Evolutionary conservation across 306 rosid genomes (phyloP).

Genomic region (Urtica urens): DNA sequence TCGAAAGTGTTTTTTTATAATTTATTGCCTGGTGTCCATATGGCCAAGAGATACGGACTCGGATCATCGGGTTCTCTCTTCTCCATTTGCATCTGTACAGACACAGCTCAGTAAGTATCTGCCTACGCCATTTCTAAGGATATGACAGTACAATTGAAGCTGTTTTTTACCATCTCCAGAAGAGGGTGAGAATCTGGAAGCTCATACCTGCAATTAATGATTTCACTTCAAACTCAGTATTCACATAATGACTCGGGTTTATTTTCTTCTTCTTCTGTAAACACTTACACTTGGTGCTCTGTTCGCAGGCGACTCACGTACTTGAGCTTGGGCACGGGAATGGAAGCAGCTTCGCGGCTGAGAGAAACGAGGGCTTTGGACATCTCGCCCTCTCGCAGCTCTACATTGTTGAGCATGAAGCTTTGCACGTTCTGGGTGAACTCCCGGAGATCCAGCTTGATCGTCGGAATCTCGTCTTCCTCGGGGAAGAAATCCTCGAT

Average conservation of each 20-base stretch:
- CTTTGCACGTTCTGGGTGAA: constrained; percentile 73
- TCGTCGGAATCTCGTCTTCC: constrained; percentile 69
- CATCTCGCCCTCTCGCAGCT: constrained; percentile 79
- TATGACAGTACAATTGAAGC: constrained; percentile 23
- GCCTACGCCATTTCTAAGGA: constrained; percentile 3
- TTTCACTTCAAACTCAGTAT: background rate
- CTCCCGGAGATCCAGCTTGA: constrained; percentile 64
- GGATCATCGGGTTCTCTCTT: constrained; percentile 92
- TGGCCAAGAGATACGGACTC: constrained; percentile 80
- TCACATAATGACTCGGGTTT: background rate
- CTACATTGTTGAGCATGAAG: constrained; percentile 79
- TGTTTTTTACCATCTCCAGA: constrained; percentile 69
- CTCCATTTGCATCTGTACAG: constrained; percentile 50
- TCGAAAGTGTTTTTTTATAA: too few species aligned
- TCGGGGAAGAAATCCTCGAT: constrained; percentile 51
- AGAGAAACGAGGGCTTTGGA: constrained; percentile 83
- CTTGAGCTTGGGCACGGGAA: constrained; percentile 85
- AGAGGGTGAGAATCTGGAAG: constrained; percentile 96
- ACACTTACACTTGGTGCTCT: constrained; percentile 92
- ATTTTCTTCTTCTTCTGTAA: background rate
- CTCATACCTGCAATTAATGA: constrained; percentile 60
- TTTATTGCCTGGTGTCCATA: constrained; percentile 94
- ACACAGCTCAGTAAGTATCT: constrained; percentile 13
- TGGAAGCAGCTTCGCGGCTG: constrained; percentile 62
- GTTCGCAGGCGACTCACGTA: constrained; percentile 78